Evolutionary conservation across 2,329 filamentous ascomycete genomes (phyloP).

Genomic region (Colletotrichum sp.): DNA sequence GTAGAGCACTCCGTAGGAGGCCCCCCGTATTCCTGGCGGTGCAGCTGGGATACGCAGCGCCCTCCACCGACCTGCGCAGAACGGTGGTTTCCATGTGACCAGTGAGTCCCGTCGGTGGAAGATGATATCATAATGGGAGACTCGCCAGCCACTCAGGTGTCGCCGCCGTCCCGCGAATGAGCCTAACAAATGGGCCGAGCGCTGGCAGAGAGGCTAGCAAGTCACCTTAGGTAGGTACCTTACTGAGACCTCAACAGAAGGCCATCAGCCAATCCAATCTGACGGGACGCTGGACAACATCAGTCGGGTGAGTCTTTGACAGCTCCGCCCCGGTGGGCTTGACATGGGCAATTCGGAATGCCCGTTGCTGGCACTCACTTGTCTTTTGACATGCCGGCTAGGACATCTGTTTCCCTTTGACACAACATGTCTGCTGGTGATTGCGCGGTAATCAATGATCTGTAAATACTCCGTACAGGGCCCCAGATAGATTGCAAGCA

Average conservation of each 20-base stretch:
- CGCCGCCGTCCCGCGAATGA: neutral
- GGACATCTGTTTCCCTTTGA: neutral
- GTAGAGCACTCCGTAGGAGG: neutral
- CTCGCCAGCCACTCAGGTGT: neutral
- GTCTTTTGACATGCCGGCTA: neutral
- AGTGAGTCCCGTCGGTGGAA: neutral
- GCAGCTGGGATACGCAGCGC: neutral
- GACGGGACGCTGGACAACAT: neutral
- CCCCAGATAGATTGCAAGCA: neutral
- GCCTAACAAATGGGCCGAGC: neutral
- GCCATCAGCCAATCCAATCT: neutral
- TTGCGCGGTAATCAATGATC: neutral
- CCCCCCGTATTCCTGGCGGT: neutral
- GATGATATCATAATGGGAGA: conserved; percentile 11
- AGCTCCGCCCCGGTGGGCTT: neutral
- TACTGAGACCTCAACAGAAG: neutral
- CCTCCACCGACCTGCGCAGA: neutral
- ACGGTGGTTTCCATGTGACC: neutral
- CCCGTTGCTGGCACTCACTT: neutral
- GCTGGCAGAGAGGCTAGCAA: neutral
- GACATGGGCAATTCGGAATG: neutral
- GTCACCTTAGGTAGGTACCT: neutral
- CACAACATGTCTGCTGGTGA: neutral
- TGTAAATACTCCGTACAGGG: neutral
- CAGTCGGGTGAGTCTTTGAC: neutral